These are phyloP conservation scores for Cordyceps pruinosa DNA, from an alignment of 2,329 filamentous ascomycete species.

Conservation along the genomic window DNA sequence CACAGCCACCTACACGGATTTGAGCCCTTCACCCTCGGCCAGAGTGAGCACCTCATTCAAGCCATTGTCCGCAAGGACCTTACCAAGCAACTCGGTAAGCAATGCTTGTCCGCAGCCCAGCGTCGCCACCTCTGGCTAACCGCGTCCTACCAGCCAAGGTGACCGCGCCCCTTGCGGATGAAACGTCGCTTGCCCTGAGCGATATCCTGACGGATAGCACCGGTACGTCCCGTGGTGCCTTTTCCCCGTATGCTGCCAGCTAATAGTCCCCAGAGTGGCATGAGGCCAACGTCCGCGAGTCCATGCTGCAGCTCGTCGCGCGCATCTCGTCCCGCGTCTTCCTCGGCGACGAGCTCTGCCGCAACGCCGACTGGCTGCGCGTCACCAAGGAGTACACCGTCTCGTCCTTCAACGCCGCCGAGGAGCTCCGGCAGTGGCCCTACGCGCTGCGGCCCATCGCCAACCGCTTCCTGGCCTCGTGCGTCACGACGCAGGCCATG, in stretches of 20 bases:
- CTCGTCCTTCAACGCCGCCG: conserved; percentile 25
- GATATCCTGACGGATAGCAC: conserved; percentile 9
- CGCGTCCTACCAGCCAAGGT: conserved; percentile 2
- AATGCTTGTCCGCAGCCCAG: background rate
- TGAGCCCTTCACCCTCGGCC: conserved; percentile 8
- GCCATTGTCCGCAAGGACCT: conserved; percentile 16
- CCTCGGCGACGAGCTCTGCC: conserved; percentile 32
- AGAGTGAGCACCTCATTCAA: conserved; percentile 11
- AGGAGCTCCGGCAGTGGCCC: conserved; percentile 34
- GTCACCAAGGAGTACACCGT: conserved; percentile 40
- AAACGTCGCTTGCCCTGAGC: conserved; percentile 6
- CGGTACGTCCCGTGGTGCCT: background rate
- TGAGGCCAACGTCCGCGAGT: conserved; percentile 10
- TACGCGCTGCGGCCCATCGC: conserved; percentile 38
- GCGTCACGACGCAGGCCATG: conserved; percentile 23
- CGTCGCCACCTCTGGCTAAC: background rate
- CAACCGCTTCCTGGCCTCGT: conserved; percentile 36
- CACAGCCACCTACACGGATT: conserved; percentile 16
- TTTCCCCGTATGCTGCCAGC: background rate
- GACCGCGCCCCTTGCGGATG: conserved; percentile 9
- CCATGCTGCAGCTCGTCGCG: conserved; percentile 15
- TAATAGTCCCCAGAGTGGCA: conserved; percentile 13
- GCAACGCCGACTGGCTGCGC: conserved; percentile 38
- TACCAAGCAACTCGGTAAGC: conserved; percentile 16
- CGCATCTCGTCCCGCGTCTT: conserved; percentile 29